phyloP scores from a whole-genome alignment of 257 asterid genomes.

The Solanum microdontum region DNA sequence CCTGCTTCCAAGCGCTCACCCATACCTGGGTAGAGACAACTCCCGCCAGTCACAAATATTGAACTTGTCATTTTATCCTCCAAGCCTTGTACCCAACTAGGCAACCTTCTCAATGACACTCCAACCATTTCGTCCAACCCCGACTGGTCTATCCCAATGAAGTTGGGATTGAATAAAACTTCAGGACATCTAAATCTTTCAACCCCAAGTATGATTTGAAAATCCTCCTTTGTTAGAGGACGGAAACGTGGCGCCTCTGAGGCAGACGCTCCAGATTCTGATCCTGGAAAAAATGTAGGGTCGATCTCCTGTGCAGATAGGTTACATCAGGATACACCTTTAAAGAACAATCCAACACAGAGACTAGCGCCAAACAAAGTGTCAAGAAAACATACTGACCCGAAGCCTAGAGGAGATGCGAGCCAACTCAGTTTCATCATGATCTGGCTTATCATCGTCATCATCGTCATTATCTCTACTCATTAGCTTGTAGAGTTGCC shows the following conservation, averaged over 20 bases:
- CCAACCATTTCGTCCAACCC: slow-evolving; percentile 93
- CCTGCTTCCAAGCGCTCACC: slow-evolving; percentile 74
- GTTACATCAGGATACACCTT: not conserved
- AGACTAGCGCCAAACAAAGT: not conserved
- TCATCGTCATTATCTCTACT: slow-evolving; percentile 87
- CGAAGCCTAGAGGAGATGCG: slow-evolving; percentile 82
- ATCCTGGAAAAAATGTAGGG: slow-evolving; percentile 57
- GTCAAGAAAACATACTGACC: slow-evolving; percentile 18
- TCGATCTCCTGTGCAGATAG: slow-evolving; percentile 66
- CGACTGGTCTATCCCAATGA: slow-evolving; percentile 81
- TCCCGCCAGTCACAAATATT: slow-evolving; percentile 84
- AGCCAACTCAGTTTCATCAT: slow-evolving; percentile 75
- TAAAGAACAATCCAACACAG: not conserved
- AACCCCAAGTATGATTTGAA: slow-evolving; percentile 70
- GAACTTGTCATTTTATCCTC: slow-evolving; percentile 63
- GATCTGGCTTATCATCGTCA: slow-evolving; percentile 51
- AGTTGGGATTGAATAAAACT: slow-evolving; percentile 63
- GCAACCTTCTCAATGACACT: slow-evolving; percentile 54
- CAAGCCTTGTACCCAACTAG: slow-evolving; percentile 19
- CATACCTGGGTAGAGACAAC: slow-evolving; percentile 76
- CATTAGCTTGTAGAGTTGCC: slow-evolving; percentile 98
- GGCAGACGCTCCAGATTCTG: slow-evolving; percentile 52
- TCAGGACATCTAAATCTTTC: slow-evolving; percentile 97
- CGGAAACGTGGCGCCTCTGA: slow-evolving; percentile 64
- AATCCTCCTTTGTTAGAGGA: slow-evolving; percentile 83